Base-by-base conservation (phyloP, 2,329 filamentous ascomycete species). In the Parastagonospora avenae region DNA sequence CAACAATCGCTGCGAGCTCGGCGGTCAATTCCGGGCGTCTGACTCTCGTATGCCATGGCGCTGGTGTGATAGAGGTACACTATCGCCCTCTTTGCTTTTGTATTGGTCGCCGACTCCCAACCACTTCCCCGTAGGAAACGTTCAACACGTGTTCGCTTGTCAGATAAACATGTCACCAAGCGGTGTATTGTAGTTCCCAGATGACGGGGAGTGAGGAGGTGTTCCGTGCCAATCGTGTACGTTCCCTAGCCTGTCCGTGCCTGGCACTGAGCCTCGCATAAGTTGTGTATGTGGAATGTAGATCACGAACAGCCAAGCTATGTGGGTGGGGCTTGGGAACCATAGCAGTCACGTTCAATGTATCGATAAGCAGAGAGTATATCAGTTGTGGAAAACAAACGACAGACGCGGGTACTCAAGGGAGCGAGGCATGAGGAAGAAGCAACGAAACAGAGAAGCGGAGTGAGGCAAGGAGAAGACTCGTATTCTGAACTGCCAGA, bases 81-180 rank as follows among this genome's bases (percentile, higher is more conserved):
- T 16, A 12, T 11, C 37, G 8, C 9, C 4, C n/a, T 40, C 37
- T 40, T 42, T 42, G 39, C 39, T 42, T 42, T 30, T 8, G 27
- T 19, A 42, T 42, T 42, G 39, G 39, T n/a, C 14, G 16, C 14
- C 11, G 19, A 7, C 16, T n/a, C 4, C 14, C 6, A 42, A n/a
- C 28, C 42, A 24, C n/a, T 8, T 28, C 9, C 29, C 6, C 10
- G 15, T 30, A 24, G 41, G 14, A n/a, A 16, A 12, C 29, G 30
- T 35, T 32, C 30, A 43, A 43, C 41, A 43, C 30, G 41, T 35
- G 41, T 33, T 35, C 19, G 31, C 19, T 30, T 27, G 29, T 43
- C 30, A 29, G 9, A 5, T 15, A 27, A 15, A 35, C 41, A 42
- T 27, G 29, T 41, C 24, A 37, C 2, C 14, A 4, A n/a, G 33